Evolutionary conservation across 805 yeast genomes (phyloP).

Genomic region (Phaffomyces antillensis): DNA sequence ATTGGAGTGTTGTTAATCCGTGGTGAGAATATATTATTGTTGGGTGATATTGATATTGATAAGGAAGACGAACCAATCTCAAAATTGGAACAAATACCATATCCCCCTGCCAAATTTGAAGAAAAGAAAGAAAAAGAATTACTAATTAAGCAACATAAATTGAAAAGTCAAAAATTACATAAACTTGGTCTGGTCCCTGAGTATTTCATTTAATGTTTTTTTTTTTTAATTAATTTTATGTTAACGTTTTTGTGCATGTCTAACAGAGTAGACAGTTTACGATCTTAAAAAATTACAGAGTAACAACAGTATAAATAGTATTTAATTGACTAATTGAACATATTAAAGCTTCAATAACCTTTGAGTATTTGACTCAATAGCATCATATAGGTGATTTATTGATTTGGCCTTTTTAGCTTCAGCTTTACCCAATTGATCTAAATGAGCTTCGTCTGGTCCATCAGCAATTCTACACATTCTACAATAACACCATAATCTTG

Average conservation of each 20-base stretch:
- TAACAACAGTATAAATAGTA: too few species aligned
- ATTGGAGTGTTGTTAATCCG: conserved; percentile 83
- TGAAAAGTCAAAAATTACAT: conserved; percentile 41
- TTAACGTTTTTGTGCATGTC: background rate
- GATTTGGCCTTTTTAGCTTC: conserved; percentile 32
- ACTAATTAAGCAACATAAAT: conserved; percentile 35
- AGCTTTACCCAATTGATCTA: conserved; percentile 46
- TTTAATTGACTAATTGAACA: background rate
- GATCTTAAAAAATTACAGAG: too few species aligned
- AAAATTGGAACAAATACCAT: conserved; percentile 50
- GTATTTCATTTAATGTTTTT: conserved; percentile 31
- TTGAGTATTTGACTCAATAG: conserved; percentile 13
- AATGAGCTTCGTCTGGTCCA: conserved; percentile 65
- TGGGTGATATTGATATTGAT: conserved; percentile 91
- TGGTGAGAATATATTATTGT: conserved; percentile 91
- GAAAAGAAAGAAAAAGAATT: conserved; percentile 25
- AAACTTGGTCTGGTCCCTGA: conserved; percentile 52
- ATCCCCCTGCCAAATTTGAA: conserved; percentile 49
- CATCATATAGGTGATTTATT: conserved; percentile 29
- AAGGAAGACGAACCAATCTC: conserved; percentile 66
- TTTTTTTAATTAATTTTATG: background rate
- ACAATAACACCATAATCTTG: conserved; percentile 42
- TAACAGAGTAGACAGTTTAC: too few species aligned
- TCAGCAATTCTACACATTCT: conserved; percentile 59
- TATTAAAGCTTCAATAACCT: conserved; percentile 14